Percentiles rank a stretch among this genome's conserved stretches.
Conservation (phyloP, 352 stramenopile genomes). For the Phytophthora chlamydospora region DNA sequence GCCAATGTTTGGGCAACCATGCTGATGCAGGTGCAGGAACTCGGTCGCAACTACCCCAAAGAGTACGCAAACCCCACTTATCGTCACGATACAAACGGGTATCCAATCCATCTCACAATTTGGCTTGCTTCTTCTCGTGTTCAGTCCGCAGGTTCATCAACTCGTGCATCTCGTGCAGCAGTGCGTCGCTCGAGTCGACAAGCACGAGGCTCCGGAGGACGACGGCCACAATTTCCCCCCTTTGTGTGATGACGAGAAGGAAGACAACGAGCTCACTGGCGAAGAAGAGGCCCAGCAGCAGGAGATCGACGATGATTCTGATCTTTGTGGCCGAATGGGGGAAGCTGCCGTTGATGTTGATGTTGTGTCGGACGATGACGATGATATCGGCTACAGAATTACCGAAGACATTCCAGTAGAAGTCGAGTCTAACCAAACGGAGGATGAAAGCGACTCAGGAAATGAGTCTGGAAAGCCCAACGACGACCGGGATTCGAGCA, state of each 20-base stretch:
- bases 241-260: slow-evolving; percentile 9
- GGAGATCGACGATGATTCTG: slow-evolving; percentile 20
- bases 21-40: slow-evolving; percentile 36
- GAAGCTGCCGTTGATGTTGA: slow-evolving; percentile 28
- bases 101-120: slow-evolving; percentile 2
- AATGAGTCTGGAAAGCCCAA: neutral
- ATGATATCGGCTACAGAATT: slow-evolving; percentile 28
- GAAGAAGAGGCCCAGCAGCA: slow-evolving; percentile 25
- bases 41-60: slow-evolving; percentile 40
- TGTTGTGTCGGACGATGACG: slow-evolving; percentile 8
- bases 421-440: slow-evolving; percentile 55
- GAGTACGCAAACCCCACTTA: slow-evolving; percentile 20
- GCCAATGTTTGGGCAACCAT: slow-evolving; percentile 31
- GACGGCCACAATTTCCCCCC: slow-evolving; percentile 21
- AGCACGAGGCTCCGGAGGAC: slow-evolving; percentile 38
- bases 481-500: slow-evolving; percentile 3
- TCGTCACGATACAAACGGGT: neutral
- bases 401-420: slow-evolving; percentile 16
- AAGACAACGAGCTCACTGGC: slow-evolving; percentile 11
- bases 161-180: slow-evolving; percentile 43
- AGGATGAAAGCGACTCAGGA: slow-evolving; percentile 36
- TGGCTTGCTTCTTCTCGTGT: slow-evolving; percentile 14
- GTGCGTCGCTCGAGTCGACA: slow-evolving; percentile 28
- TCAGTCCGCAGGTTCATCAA: slow-evolving; percentile 46
- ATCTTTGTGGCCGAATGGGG: slow-evolving; percentile 24